Conservation (phyloP, 805 yeast species). For the Lipomyces spencermartinsiae region DNA sequence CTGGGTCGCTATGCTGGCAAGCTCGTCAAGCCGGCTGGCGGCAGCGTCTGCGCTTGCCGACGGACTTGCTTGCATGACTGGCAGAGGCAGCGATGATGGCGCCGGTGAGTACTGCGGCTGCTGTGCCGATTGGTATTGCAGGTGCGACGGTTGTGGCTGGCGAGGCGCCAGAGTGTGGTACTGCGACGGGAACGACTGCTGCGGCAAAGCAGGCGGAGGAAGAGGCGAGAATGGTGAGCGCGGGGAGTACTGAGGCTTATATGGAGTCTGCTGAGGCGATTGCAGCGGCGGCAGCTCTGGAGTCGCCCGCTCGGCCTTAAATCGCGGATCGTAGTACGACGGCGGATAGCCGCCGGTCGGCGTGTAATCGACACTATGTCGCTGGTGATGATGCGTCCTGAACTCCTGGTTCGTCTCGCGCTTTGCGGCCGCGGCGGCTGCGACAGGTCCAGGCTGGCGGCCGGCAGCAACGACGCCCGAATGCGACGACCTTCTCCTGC, state of each 20-base stretch:
- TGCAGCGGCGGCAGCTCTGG: neutral
- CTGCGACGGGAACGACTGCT: neutral
- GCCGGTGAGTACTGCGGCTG: neutral
- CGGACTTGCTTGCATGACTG: conserved; percentile 4
- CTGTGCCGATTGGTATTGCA: conserved; percentile 1
- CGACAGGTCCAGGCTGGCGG: neutral
- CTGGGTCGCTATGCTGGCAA: conserved; percentile 20
- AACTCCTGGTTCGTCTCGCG: neutral
- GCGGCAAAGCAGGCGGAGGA: neutral
- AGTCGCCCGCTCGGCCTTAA: neutral
- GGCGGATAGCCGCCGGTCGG: neutral
- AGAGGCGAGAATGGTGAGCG: neutral
- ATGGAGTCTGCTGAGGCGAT: neutral
- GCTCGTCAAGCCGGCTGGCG: conserved; percentile 25
- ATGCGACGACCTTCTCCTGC: conserved; percentile 8
- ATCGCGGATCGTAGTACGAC: neutral
- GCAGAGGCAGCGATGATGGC: conserved; percentile 4
- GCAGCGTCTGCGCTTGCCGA: neutral
- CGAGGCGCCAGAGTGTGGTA: neutral
- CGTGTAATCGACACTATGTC: conserved; percentile 6
- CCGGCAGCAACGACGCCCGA: neutral
- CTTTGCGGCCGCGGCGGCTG: neutral
- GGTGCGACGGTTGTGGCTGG: neutral
- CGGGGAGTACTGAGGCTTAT: neutral
- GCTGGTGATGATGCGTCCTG: neutral